Evolutionary conservation across 2,329 filamentous ascomycete species (phyloP).

Genomic region (Periconia sp.): DNA sequence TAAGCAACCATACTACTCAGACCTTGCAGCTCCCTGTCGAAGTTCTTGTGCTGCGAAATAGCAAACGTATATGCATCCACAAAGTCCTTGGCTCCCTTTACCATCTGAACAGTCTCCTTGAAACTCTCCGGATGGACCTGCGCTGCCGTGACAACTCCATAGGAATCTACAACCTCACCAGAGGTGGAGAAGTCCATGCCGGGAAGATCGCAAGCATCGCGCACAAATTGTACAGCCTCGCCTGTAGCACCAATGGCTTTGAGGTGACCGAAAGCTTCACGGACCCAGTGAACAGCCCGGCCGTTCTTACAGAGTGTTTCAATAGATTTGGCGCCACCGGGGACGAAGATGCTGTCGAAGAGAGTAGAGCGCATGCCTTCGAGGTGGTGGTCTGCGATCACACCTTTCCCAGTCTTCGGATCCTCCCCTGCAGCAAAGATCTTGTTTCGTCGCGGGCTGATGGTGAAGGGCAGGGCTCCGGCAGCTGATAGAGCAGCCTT

Average conservation of each 20-base stretch:
- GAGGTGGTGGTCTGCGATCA: conserved; percentile 77
- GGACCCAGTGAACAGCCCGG: conserved; percentile 75
- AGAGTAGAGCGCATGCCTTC: conserved; percentile 80
- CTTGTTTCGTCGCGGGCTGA: conserved; percentile 70
- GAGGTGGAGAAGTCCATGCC: conserved; percentile 58
- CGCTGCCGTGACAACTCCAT: conserved; percentile 76
- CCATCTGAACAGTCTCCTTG: conserved; percentile 66
- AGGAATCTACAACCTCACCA: conserved; percentile 66
- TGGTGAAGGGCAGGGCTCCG: conserved; percentile 73
- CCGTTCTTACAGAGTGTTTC: conserved; percentile 71
- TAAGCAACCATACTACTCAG: conserved; percentile 72
- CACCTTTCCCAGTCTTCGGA: conserved; percentile 58
- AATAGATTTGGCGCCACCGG: conserved; percentile 70
- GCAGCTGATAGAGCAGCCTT: conserved; percentile 67
- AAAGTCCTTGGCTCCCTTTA: conserved; percentile 72
- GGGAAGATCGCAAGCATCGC: conserved; percentile 53
- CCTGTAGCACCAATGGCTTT: conserved; percentile 80
- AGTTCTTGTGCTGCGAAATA: conserved; percentile 76
- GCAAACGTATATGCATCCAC: conserved; percentile 72
- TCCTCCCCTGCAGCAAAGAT: conserved; percentile 68
- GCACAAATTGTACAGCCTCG: conserved; percentile 71
- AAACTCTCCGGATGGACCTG: conserved; percentile 62
- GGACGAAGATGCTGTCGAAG: conserved; percentile 81
- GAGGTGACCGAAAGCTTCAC: conserved; percentile 81
- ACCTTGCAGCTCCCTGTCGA: conserved; percentile 74